Base-by-base conservation (phyloP, 1,139 yeast species). In the Yarrowia galli region DNA sequence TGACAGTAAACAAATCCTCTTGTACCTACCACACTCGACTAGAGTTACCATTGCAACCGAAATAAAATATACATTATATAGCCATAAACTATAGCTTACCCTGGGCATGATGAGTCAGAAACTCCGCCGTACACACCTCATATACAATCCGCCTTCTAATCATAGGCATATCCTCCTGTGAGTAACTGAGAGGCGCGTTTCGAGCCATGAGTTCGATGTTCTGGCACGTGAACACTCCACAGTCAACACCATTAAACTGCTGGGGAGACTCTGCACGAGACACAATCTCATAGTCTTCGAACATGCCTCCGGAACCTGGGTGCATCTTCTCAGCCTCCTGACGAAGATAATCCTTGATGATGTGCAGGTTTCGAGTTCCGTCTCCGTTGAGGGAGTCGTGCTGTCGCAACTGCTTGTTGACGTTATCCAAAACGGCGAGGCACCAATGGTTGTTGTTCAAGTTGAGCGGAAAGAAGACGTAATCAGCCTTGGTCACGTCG, bases 171-270 rank as follows among this genome's bases (percentile, higher is more conserved):
- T 92, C 97, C 9, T 81, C 79, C 73, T 90, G 96, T 22, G 85
- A 77, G 74, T 87, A 95, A 4, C 77, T 76, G 61, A 91, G 79
- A 0, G 81, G 80, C 43, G 78, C 75, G 79, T 68, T 85, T 76
- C 20, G 91, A 15, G 74, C 81, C 58, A 91, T 74, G 65, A 84
- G 88, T 67, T 87, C 84, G 0, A 92, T 91, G 69, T 89, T 89
- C 68, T 92, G 85, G 77, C 98, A 90, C 10, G 96, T 86, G 75
- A 93, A 95, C 0, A 95, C 97, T 1, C 99, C 99, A 79, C 99
- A 96, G 76, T 96, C 99, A 72, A 78, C 91, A 0, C 98, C 98
- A 75, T 96, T 96, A 40, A 83, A 81, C 76, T 96, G 99, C 72
- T 89, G 92, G 0, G 99, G 99, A 45, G 93, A 85, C 32, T 82